These are phyloP conservation scores for Pseudogymnoascus destructans DNA, from an alignment of 2,329 filamentous ascomycete species.

Conservation along the genomic window DNA sequence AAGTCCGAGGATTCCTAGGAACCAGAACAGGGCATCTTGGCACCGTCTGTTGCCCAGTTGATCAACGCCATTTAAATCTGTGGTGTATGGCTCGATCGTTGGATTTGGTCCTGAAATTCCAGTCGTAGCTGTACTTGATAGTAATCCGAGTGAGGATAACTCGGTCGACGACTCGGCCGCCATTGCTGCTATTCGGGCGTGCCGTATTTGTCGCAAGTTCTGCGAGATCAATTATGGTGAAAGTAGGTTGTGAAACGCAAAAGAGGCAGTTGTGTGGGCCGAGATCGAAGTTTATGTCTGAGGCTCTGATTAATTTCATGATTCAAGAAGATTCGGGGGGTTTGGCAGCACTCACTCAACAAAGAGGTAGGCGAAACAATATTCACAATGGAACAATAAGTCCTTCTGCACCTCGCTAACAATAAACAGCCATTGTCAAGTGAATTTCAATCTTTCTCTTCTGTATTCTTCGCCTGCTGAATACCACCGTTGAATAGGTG, in stretches of 20 bases:
- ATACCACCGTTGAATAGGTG: background rate
- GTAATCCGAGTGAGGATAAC: background rate
- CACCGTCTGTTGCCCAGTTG: slow-evolving; percentile 44
- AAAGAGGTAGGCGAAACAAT: background rate
- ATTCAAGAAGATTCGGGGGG: slow-evolving; percentile 4
- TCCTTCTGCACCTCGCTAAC: background rate
- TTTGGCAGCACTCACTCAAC: background rate
- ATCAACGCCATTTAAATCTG: slow-evolving; percentile 46
- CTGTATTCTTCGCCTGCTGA: background rate
- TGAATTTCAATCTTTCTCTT: background rate
- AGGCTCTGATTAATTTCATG: background rate
- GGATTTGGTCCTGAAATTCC: slow-evolving; percentile 25
- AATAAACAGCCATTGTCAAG: background rate
- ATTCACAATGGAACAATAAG: background rate
- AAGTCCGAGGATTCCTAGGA: slow-evolving; percentile 41
- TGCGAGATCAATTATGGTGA: background rate
- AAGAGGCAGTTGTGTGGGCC: background rate
- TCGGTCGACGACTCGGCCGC: background rate
- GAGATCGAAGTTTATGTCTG: background rate
- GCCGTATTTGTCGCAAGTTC: slow-evolving; percentile 3
- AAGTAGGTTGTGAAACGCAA: background rate
- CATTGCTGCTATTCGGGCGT: background rate
- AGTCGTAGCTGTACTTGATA: slow-evolving; percentile 9
- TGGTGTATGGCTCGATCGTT: slow-evolving; percentile 43
- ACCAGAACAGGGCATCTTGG: slow-evolving; percentile 47